These are phyloP conservation scores for maize (Zea mays) DNA, from an alignment of 176 grass and related monocot species.

Conservation along the genomic window Zm-B73-REFERENCE-NAM-5.0 NC_050096.1:127459501-127460000, in stretches of 20 bases:
- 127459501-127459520: no score
- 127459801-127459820: background rate
- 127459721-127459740: background rate
- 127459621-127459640: no score
- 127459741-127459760: background rate
- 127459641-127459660: no score
- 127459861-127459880: constrained; percentile 85
- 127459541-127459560: no score
- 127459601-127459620: no score
- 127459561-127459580: no score
- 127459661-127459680: background rate
- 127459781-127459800: constrained; percentile 2
- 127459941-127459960: constrained; percentile 41
- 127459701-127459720: background rate
- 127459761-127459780: constrained; percentile 32
- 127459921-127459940: constrained; percentile 99
- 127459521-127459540: no score
- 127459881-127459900: constrained; percentile 84
- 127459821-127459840: constrained; percentile 3
- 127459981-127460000: constrained; percentile 6
- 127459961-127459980: constrained; percentile 11
- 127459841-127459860: constrained; percentile 58
- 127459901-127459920: constrained; percentile 90
- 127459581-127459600: no score
- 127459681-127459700: background rate